A percentile compares a stretch with the other conserved stretches of the same genome.
Evolutionary conservation across 768 basidiomycete genomes (phyloP).

Genomic region (Scleroderma citrinum): DNA sequence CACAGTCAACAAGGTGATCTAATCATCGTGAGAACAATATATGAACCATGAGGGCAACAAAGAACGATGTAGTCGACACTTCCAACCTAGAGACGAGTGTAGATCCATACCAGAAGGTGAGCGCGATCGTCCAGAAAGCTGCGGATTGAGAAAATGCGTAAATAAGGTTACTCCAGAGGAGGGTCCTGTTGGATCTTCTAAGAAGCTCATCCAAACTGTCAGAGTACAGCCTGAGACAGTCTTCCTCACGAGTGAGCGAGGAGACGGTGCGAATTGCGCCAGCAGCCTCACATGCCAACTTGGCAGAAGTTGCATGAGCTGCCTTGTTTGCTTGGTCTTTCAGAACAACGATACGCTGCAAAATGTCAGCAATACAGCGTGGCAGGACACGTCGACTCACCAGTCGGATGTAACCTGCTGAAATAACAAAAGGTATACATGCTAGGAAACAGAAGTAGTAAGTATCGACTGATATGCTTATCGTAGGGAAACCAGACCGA

Average conservation of each 20-base stretch:
- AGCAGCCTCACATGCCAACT: constrained; percentile 89
- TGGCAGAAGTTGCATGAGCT: constrained; percentile 74
- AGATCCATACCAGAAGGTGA: constrained; percentile 78
- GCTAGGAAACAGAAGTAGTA: constrained; percentile 32
- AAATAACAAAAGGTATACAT: constrained; percentile 62
- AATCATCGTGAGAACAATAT: background rate
- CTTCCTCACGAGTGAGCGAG: constrained; percentile 78
- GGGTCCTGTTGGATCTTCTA: constrained; percentile 52
- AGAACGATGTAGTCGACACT: constrained; percentile 61
- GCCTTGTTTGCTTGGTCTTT: constrained; percentile 82
- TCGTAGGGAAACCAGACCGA: constrained; percentile 44
- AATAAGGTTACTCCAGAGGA: constrained; percentile 57
- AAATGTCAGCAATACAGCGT: background rate
- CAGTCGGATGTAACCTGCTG: constrained; percentile 78
- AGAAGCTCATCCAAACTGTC: constrained; percentile 69
- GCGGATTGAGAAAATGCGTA: constrained; percentile 73
- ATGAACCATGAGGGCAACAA: constrained; percentile 75
- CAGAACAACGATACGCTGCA: constrained; percentile 73
- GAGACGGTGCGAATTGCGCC: constrained; percentile 89
- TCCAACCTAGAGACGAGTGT: constrained; percentile 50
- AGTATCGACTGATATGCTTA: background rate
- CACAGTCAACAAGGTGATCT: background rate
- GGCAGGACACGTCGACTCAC: constrained; percentile 31
- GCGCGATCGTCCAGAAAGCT: constrained; percentile 75
- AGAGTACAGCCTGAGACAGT: constrained; percentile 63